phyloP scores from a whole-genome alignment of 805 yeast genomes.

The Candida cerambycidarum region DNA sequence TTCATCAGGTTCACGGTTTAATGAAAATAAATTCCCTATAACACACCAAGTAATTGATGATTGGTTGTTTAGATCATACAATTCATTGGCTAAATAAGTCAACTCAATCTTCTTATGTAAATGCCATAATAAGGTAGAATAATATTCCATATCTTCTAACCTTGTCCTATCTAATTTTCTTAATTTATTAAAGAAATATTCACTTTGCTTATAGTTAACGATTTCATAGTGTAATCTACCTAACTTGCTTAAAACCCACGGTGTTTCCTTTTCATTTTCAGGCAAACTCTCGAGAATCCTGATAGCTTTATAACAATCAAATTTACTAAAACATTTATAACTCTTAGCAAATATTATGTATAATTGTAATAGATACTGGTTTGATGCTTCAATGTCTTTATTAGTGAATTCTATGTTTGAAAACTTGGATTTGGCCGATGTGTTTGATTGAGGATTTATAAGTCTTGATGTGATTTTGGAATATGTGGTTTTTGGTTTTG shows the following conservation, averaged over 20 bases:
- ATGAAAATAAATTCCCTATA: slow-evolving; percentile 83
- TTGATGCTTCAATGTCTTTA: slow-evolving; percentile 31
- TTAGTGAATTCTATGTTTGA: slow-evolving; percentile 11
- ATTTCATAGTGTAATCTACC: slow-evolving; percentile 86
- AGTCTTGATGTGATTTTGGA: slow-evolving; percentile 50
- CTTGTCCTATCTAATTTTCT: slow-evolving; percentile 75
- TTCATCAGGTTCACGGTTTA: slow-evolving; percentile 81
- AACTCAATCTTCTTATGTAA: slow-evolving; percentile 75
- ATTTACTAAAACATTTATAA: slow-evolving; percentile 58
- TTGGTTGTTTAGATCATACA: slow-evolving; percentile 61
- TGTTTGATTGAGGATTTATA: slow-evolving; percentile 30
- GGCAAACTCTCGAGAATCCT: slow-evolving; percentile 66
- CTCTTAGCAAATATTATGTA: slow-evolving; percentile 59
- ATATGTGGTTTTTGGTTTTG: slow-evolving; percentile 33
- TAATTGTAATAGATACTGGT: slow-evolving; percentile 45
- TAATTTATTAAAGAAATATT: slow-evolving; percentile 58
- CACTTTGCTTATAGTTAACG: slow-evolving; percentile 79
- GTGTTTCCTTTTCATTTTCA: slow-evolving; percentile 60
- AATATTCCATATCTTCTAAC: slow-evolving; percentile 84
- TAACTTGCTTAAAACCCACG: slow-evolving; percentile 79
- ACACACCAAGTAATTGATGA: slow-evolving; percentile 90
- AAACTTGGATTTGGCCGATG: slow-evolving; percentile 17
- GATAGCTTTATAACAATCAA: slow-evolving; percentile 80
- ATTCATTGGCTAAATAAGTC: slow-evolving; percentile 79
- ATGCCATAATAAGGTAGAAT: slow-evolving; percentile 92